phyloP scores from a whole-genome alignment of 768 basidiomycete species.

The Suillus sp. region DNA sequence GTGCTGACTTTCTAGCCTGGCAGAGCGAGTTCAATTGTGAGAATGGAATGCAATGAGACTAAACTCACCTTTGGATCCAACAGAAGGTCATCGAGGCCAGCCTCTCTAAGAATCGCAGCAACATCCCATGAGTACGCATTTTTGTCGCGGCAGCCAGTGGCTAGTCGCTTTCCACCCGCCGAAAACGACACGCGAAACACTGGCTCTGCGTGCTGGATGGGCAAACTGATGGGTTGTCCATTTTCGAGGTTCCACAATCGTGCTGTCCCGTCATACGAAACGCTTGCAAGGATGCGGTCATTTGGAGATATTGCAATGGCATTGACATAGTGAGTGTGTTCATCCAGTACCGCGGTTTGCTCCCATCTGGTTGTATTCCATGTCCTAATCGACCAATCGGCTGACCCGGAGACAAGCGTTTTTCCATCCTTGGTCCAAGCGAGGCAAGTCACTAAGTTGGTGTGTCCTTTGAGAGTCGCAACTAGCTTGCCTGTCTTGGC shows the following conservation, averaged over 20 bases:
- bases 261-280: conserved; percentile 10
- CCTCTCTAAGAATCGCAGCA: no score
- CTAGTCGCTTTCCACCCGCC: neutral
- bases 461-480: neutral
- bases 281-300: conserved; percentile 11
- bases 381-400: neutral
- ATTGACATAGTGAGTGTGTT: conserved; percentile 10
- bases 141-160: accelerated
- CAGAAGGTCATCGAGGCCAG: no score
- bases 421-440: conserved; percentile 6
- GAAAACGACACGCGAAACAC: neutral
- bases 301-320: conserved; percentile 2
- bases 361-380: neutral
- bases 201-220: neutral
- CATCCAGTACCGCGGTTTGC: neutral
- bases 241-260: conserved; percentile 1
- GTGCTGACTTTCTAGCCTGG: no score
- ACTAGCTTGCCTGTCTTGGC: conserved; percentile 3
- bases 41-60: no score
- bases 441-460: neutral
- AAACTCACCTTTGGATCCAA: no score
- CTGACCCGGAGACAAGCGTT: conserved; percentile 1
- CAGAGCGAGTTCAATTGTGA: no score
- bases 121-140: no score
- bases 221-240: neutral